phyloP scores from a whole-genome alignment of 2,329 filamentous ascomycete species.

The Pyricularia sp. region DNA sequence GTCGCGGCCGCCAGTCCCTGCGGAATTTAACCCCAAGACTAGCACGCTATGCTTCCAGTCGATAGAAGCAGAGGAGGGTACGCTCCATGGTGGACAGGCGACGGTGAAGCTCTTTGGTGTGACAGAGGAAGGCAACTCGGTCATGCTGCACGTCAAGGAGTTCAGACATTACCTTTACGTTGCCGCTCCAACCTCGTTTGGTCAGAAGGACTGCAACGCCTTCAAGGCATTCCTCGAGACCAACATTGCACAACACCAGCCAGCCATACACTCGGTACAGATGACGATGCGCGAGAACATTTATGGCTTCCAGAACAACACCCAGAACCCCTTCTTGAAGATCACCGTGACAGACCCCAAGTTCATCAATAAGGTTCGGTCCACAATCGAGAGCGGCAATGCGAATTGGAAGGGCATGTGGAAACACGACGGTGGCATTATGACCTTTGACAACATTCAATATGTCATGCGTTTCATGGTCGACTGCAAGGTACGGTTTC shows the following conservation, averaged over 20 bases:
- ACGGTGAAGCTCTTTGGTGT: constrained; percentile 91
- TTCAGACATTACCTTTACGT: constrained; percentile 96
- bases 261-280: constrained; percentile 65
- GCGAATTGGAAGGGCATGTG: constrained; percentile 90
- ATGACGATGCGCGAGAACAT: constrained; percentile 82
- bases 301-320: constrained; percentile 87
- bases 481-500: constrained; percentile 56
- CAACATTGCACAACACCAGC: constrained; percentile 54
- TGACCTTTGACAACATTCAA: constrained; percentile 93
- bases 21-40: constrained; percentile 38
- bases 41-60: constrained; percentile 82
- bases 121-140: constrained; percentile 71
- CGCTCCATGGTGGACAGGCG: constrained; percentile 58
- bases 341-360: constrained; percentile 87
- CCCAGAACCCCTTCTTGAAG: constrained; percentile 83
- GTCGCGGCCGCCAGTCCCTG: constrained; percentile 46
- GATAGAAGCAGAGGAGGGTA: constrained; percentile 89
- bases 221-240: constrained; percentile 74
- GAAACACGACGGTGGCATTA: constrained; percentile 57
- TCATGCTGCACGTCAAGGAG: constrained; percentile 85
- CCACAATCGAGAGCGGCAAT: constrained; percentile 57
- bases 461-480: constrained; percentile 97
- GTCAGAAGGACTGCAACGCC: constrained; percentile 59
- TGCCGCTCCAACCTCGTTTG: constrained; percentile 73
- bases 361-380: constrained; percentile 63